Conservation (phyloP, 2,329 filamentous ascomycete species). For the Penicillium frequentans region DNA sequence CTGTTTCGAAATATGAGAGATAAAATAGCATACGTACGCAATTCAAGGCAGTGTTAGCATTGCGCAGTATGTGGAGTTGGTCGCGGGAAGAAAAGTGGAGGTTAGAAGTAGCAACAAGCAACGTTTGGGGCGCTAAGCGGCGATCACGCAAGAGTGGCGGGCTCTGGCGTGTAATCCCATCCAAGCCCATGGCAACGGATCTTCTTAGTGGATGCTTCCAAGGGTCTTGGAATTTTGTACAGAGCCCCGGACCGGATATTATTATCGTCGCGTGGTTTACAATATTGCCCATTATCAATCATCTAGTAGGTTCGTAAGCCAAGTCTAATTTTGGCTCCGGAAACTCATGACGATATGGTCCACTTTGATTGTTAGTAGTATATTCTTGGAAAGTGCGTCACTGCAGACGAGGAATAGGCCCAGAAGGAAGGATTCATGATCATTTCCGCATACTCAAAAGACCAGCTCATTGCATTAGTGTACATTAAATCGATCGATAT, state of each 20-base stretch:
- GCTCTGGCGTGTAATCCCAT: constrained; percentile 12
- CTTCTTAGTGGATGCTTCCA: neutral
- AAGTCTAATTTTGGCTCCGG: neutral
- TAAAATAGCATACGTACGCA: neutral
- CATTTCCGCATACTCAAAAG: constrained; percentile 5
- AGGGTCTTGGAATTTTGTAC: neutral
- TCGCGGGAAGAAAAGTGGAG: constrained; percentile 14
- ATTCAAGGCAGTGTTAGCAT: neutral
- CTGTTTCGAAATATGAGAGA: constrained; percentile 3
- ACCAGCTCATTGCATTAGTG: constrained; percentile 21
- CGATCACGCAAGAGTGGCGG: constrained; percentile 31
- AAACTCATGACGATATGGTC: neutral
- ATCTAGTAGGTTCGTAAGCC: neutral
- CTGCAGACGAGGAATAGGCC: neutral
- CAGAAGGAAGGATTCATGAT: constrained; percentile 1
- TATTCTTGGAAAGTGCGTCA: neutral
- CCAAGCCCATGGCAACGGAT: neutral
- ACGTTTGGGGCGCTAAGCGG: constrained; percentile 18
- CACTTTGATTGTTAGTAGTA: neutral
- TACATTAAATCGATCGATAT: constrained; percentile 17
- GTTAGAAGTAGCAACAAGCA: constrained; percentile 16
- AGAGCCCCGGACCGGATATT: neutral
- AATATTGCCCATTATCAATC: neutral
- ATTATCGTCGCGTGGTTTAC: neutral
- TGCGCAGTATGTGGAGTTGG: neutral